Base-by-base conservation (phyloP, 2,329 filamentous ascomycete species). In the Lachnellula subtilissima region DNA sequence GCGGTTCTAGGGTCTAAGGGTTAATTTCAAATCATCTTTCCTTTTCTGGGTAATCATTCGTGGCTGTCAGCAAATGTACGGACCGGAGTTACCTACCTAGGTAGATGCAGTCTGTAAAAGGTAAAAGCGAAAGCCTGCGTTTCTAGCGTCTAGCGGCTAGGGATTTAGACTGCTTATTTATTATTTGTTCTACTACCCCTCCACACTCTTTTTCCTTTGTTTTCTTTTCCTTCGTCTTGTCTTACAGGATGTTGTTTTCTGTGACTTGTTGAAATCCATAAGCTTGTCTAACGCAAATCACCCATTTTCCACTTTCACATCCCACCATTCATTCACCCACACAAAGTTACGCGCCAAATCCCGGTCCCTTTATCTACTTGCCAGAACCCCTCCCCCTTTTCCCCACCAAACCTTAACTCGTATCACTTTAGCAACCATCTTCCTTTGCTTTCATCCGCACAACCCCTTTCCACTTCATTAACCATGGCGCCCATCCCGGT, bases 401-500 rank as follows among this genome's bases (percentile, higher is more conserved):
- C 6, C 23, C 25, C n/a, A 22, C 48, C 4, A 19, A 39, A 43
- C n/a, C 14, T 19, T 14, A 19, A 32, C 14, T 36, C 17, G 9
- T n/a, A 11, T 36, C 25, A 7, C 37, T 1, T 15, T 3, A 40
- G 5, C 37, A 17, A 49, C 28, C 23, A 15, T 28, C 28, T 17
- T 28, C n/a, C 47, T 48, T 12, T 28, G 50, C 47, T 32, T 42
- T 19, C 8, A 50, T 35, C 4, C 54, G 14, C 32, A 36, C 23
- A 36, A 28, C 36, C 11, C 28, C 8, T 28, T 28, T 9, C 28
- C 28, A 28, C 28, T 8, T 9, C 28, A 28, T 28, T 8, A 28
- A 56, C 22, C 23, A 64, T 64, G 61, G 58, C 57, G 4, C 53
- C 58, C 2, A 54, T 60, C 6, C 11, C 14, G 1, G 28, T 28